Conservation (phyloP, 164 flowering plant genomes). For the Aristolochia californica region DNA sequence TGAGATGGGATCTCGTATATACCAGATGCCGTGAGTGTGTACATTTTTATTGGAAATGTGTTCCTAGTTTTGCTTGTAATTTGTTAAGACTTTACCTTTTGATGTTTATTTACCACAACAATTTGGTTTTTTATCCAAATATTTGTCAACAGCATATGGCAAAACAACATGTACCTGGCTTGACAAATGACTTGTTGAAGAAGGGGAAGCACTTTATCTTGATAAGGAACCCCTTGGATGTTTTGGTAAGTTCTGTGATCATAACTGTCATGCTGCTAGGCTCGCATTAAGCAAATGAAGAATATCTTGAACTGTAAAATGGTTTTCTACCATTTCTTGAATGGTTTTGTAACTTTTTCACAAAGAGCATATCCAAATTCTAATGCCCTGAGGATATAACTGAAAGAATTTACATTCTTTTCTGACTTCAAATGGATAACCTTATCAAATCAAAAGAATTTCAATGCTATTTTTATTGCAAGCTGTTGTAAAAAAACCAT, state of each 20-base stretch:
- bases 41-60: too few species aligned
- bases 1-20: constrained; percentile 5
- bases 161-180: constrained; percentile 64
- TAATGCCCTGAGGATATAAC: too few species aligned
- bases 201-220: constrained; percentile 89
- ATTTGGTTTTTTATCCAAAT: background rate
- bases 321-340: background rate
- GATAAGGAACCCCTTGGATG: constrained; percentile 72
- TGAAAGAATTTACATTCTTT: too few species aligned
- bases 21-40: constrained; percentile 1
- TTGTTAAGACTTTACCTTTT: too few species aligned
- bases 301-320: background rate
- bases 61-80: too few species aligned
- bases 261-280: background rate
- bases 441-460: too few species aligned
- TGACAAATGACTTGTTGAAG: constrained; percentile 67
- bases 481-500: too few species aligned
- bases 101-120: too few species aligned
- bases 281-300: background rate
- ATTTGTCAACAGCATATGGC: constrained; percentile 58
- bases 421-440: too few species aligned
- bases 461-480: too few species aligned
- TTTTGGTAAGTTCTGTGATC: constrained; percentile 46
- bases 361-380: too few species aligned
- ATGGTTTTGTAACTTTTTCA: background rate